Percentiles rank a stretch among this genome's conserved stretches.
Evolutionary conservation across 2,329 filamentous ascomycete genomes (phyloP).

Genomic region (Nakataea oryzae): DNA sequence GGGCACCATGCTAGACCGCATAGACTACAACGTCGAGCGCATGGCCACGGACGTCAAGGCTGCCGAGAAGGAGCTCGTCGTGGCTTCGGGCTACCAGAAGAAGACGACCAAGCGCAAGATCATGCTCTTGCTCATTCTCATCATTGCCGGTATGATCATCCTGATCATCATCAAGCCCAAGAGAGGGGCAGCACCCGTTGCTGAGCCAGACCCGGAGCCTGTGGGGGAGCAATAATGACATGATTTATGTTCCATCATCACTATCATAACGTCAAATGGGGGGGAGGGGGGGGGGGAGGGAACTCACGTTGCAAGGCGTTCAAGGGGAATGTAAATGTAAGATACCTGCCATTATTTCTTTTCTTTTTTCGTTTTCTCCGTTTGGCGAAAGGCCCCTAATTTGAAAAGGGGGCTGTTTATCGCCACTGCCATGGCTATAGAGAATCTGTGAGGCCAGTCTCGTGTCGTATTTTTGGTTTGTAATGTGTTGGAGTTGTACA

Average conservation of each 20-base stretch:
- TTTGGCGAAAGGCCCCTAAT: neutral
- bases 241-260: neutral
- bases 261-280: neutral
- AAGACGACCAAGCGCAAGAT: constrained; percentile 85
- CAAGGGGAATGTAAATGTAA: neutral
- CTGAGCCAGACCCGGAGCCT: constrained; percentile 4
- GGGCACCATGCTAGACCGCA: constrained; percentile 83
- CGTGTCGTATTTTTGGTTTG: neutral
- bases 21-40: constrained; percentile 95
- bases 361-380: neutral
- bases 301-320: neutral
- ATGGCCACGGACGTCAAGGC: constrained; percentile 91
- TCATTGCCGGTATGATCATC: constrained; percentile 83
- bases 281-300: neutral
- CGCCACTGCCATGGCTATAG: neutral
- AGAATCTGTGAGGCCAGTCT: neutral
- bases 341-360: neutral
- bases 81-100: constrained; percentile 82
- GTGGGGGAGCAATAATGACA: constrained; percentile 8
- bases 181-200: constrained; percentile 16
- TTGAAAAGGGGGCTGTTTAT: neutral
- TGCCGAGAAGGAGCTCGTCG: constrained; percentile 83
- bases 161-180: constrained; percentile 73
- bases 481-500: neutral
- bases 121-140: constrained; percentile 74